Base-by-base conservation (phyloP, 176 grass and related monocot species). In the Rhynchospora pubera region DNA sequence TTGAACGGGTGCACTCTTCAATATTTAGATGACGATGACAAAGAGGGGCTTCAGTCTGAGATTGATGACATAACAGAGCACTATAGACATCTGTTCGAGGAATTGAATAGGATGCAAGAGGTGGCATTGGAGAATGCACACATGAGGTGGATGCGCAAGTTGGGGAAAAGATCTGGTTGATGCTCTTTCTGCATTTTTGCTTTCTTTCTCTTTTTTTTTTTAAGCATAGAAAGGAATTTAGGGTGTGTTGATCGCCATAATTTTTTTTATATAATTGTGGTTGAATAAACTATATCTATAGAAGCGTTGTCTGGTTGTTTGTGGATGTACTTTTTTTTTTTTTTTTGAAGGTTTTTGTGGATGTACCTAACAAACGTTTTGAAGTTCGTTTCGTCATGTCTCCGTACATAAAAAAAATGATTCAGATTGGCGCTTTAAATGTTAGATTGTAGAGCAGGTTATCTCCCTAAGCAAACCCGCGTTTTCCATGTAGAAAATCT, bases 11-110 rank as follows among this genome's bases (percentile, higher is more conserved):
- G 0, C 53, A 61, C 14, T 62, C 34, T 61, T 48, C 57, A 79
- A 62, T 42, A 39, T 39, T 72, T 87, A 71, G 19, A 80, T 48
- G 57, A 78, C 45, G 48, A 89, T 48, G 91, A 86, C 11, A 83
- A 86, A 30, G 85, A 89, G 10, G 84, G 84, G 56, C 84, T 94
- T 45, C 90, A 34, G 55, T 56, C 43, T 8, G 95, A 94, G 58
- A 82, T 97, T 85, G 83, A 79, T 55, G 86, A 91, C 57, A 93
- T 97, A 85, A 90, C 91, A 87, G 81, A 86, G 68, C 83, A 93
- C n/a, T 93, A 89, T 62, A 80, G 89, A 60, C 85, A 65, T 79
- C 85, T 86, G 61, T 86, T 94, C 79, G 66, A 89, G 87, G 95
- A 94, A 57, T 76, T 97, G 59, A 89, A 87, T 53, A 93, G 55